Conservation (phyloP, 345 rosid genomes). For the Chamaenerion angustifolium region DNA sequence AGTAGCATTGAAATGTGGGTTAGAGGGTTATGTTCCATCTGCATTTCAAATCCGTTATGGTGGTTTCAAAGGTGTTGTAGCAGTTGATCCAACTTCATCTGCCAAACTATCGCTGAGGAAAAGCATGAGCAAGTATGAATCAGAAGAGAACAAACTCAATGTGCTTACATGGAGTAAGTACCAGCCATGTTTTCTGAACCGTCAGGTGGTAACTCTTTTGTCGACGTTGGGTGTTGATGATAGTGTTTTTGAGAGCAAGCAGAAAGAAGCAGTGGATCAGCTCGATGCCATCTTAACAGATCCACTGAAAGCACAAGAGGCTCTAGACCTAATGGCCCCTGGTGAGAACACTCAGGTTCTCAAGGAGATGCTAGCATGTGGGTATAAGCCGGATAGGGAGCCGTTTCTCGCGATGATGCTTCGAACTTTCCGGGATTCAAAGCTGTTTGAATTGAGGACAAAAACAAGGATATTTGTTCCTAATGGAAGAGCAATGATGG, state of each 20-base stretch:
- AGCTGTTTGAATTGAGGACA: slow-evolving; percentile 49
- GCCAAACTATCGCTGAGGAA: slow-evolving; percentile 37
- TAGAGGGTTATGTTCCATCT: slow-evolving; percentile 24
- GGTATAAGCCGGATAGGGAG: slow-evolving; percentile 57
- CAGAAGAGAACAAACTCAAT: slow-evolving; percentile 31
- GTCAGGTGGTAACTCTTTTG: slow-evolving; percentile 47
- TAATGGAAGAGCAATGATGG: slow-evolving; percentile 75
- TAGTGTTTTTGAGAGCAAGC: slow-evolving; percentile 41
- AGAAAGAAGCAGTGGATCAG: slow-evolving; percentile 40
- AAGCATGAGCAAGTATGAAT: slow-evolving; percentile 44
- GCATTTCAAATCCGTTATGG: slow-evolving; percentile 60
- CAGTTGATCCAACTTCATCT: slow-evolving; percentile 36
- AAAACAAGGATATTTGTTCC: slow-evolving; percentile 48
- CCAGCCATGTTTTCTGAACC: slow-evolving; percentile 51
- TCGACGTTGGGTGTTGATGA: slow-evolving; percentile 40
- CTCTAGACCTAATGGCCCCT: slow-evolving; percentile 54
- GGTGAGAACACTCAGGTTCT: slow-evolving; percentile 56
- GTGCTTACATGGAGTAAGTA: slow-evolving; percentile 45
- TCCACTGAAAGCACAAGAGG: slow-evolving; percentile 51
- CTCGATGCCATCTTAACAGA: slow-evolving; percentile 49
- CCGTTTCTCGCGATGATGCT: slow-evolving; percentile 92
- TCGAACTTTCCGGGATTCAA: slow-evolving; percentile 61
- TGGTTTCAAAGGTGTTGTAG: slow-evolving; percentile 60
- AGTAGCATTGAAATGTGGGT: slow-evolving; percentile 41
- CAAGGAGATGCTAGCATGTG: slow-evolving; percentile 56